A percentile compares a stretch with the other conserved stretches of the same genome.
These are phyloP conservation scores for Pyrenopolyporus hunteri DNA, from an alignment of 495 filamentous ascomycete genomes.

Conservation along the genomic window DNA sequence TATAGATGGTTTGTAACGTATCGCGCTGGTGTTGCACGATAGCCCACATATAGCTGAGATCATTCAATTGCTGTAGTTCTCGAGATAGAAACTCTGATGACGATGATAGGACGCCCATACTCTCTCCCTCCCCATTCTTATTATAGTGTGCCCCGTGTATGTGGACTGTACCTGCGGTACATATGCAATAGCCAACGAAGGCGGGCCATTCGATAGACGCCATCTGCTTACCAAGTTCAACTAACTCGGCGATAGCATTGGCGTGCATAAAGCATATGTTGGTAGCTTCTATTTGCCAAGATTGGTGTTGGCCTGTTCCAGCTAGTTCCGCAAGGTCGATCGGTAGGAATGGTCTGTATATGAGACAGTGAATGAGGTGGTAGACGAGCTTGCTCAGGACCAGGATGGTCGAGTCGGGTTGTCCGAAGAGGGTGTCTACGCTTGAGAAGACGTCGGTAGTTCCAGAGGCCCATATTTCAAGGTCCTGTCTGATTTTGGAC, in stretches of 20 bases:
- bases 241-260: slow-evolving; percentile 83
- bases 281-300: slow-evolving; percentile 88
- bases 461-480: slow-evolving; percentile 83
- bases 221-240: slow-evolving; percentile 71
- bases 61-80: slow-evolving; percentile 78
- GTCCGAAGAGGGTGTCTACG: slow-evolving; percentile 74
- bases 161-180: slow-evolving; percentile 82
- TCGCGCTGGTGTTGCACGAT: slow-evolving; percentile 80
- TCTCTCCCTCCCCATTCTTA: slow-evolving; percentile 65
- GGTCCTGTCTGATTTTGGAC: slow-evolving; percentile 82
- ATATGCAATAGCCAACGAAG: slow-evolving; percentile 82
- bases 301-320: slow-evolving; percentile 81
- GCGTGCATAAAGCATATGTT: slow-evolving; percentile 87
- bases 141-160: slow-evolving; percentile 83
- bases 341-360: slow-evolving; percentile 84
- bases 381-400: slow-evolving; percentile 84
- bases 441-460: slow-evolving; percentile 80
- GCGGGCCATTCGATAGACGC: slow-evolving; percentile 79
- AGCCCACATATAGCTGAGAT: slow-evolving; percentile 74
- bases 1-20: slow-evolving; percentile 73
- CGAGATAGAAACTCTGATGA: slow-evolving; percentile 75
- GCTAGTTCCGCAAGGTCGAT: slow-evolving; percentile 80
- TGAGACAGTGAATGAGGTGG: slow-evolving; percentile 81
- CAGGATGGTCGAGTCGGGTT: slow-evolving; percentile 75
- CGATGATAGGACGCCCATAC: slow-evolving; percentile 53